Percentiles rank a stretch among this genome's conserved stretches.
Evolutionary conservation across 148 eudicot species (phyloP).

Genomic region (Silene conica): DNA sequence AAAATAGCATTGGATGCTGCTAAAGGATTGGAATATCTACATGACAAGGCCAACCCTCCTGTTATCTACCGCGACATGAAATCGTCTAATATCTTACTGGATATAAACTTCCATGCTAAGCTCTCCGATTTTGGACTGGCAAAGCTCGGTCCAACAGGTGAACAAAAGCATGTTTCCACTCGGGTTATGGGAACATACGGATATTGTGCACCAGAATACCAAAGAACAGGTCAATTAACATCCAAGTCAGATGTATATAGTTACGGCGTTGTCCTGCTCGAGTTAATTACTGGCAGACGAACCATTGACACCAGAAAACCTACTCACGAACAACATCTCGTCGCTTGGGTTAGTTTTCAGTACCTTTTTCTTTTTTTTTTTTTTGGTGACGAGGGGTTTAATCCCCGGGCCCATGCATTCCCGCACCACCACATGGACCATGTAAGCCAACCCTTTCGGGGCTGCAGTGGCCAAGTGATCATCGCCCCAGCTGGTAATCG

Average conservation of each 20-base stretch:
- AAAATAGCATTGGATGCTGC: conserved; percentile 50
- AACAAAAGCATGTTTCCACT: conserved; percentile 36
- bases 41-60: conserved; percentile 44
- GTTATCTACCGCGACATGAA: conserved; percentile 52
- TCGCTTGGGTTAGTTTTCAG: conserved; percentile 38
- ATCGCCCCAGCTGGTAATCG: no score
- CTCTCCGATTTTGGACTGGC: conserved; percentile 59
- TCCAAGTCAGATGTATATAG: conserved; percentile 52
- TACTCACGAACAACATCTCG: conserved; percentile 38
- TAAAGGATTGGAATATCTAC: conserved; percentile 49
- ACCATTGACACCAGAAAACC: conserved; percentile 38
- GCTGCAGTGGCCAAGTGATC: no score
- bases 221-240: conserved; percentile 42
- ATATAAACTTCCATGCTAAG: conserved; percentile 40
- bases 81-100: conserved; percentile 47
- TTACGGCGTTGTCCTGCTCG: conserved; percentile 49
- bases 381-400: no score
- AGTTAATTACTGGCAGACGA: conserved; percentile 52
- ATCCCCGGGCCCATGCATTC: no score
- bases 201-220: conserved; percentile 63
- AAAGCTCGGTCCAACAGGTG: conserved; percentile 49
- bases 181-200: conserved; percentile 59
- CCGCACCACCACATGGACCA: no score
- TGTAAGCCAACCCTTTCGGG: no score
- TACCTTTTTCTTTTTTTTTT: no score